Conservation (phyloP, 2,329 filamentous ascomycete genomes). For the Clarireedia hainanense region DNA sequence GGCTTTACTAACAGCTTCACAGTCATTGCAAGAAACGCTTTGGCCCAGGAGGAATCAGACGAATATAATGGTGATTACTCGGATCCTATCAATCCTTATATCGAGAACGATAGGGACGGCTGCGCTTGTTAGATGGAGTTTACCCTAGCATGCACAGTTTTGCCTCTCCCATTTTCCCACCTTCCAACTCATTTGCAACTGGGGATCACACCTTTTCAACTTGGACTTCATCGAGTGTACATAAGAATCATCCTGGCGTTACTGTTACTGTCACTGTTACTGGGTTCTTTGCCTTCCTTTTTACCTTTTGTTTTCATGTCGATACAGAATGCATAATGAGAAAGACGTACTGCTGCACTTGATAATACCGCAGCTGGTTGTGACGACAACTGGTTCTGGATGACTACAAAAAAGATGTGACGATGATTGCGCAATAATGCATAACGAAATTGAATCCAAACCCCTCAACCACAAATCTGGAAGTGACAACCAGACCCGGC, state of each 20-base stretch:
- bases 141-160: conserved; percentile 4
- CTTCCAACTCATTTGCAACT: not conserved
- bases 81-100: conserved; percentile 96
- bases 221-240: conserved; percentile 19
- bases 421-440: too few species aligned
- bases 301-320: conserved; percentile 14
- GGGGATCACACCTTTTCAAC: conserved; percentile 4
- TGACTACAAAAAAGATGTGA: too few species aligned
- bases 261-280: not conserved
- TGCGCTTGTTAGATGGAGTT: conserved; percentile 68
- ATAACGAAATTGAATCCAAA: too few species aligned
- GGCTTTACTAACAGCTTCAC: conserved; percentile 6
- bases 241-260: conserved; percentile 28
- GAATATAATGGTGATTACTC: conserved; percentile 97
- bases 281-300: conserved; percentile 21
- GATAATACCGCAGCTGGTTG: not conserved
- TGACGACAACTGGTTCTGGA: not conserved
- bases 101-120: conserved; percentile 86
- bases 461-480: not conserved
- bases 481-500: not conserved
- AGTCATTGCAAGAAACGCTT: conserved; percentile 94
- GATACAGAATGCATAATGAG: conserved; percentile 22
- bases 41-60: conserved; percentile 94
- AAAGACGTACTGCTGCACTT: conserved; percentile 3
- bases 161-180: conserved; percentile 4